Conservation (phyloP, 441 rosid species). For the Corymbia calophylla region DNA sequence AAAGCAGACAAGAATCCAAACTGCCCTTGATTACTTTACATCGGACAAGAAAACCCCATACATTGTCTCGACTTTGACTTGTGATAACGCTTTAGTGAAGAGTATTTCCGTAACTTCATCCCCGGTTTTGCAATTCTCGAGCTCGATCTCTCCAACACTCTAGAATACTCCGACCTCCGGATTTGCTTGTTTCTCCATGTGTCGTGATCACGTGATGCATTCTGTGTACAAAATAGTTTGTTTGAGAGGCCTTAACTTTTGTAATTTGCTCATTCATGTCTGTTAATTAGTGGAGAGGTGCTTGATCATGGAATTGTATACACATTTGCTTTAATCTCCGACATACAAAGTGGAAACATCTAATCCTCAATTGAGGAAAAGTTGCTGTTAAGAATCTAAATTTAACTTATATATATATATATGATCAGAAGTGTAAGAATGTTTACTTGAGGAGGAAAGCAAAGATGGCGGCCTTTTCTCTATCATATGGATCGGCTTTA, state of each 20-base stretch:
- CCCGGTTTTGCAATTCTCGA: neutral
- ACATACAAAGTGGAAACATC: neutral
- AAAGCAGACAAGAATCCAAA: neutral
- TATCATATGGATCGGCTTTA: neutral
- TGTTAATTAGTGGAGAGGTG: neutral
- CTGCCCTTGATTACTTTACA: neutral
- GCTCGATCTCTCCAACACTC: neutral
- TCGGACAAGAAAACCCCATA: neutral
- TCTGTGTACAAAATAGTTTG: neutral
- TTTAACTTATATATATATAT: neutral
- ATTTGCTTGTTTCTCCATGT: neutral
- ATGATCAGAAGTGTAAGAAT: neutral
- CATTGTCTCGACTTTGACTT: neutral
- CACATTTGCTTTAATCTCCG: neutral
- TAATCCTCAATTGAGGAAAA: neutral
- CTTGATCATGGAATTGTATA: neutral
- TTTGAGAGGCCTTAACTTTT: neutral
- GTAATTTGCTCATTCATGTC: neutral
- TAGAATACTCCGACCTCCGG: accelerated
- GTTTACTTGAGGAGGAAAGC: neutral
- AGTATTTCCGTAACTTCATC: neutral
- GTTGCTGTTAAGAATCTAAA: neutral
- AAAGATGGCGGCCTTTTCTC: neutral
- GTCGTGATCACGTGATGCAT: neutral
- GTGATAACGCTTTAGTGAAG: neutral